Base-by-base conservation (phyloP, 257 asterid species). In the Sherardia arvensis region DNA sequence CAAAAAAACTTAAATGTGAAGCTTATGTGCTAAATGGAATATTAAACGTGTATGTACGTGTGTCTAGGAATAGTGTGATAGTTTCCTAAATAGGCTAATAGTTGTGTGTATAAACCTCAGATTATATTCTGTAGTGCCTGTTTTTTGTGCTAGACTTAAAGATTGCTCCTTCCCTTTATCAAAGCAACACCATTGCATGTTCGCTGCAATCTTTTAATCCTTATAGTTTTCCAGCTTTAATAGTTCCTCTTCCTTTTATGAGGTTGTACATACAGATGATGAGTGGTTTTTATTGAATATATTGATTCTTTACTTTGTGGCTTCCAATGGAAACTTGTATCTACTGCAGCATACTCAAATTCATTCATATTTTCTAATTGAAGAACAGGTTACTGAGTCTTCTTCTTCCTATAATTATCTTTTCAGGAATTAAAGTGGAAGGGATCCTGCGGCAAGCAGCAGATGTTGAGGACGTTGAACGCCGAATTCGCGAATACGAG, bases 361-460 rank as follows among this genome's bases (percentile, higher is more conserved):
- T 61, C 21, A 40, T 25, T 26, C 7, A 11, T 17, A 33, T 25
- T 25, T 18, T 61, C 34, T 21, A 12, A 26, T 33, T 34, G 32
- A 55, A 53, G 34, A 27, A 48, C 8, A 34, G 6, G 48, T 53
- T 27, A 53, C 69, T 55, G 73, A 72, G 70, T 69, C 34, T 51
- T 78, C 70, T 74, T 38, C 53, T 56, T 63, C 70, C 45, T 27
- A 62, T 47, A 55, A 38, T 73, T 55, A 32, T 76, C 62, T 61
- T 77, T 76, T 62, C 74, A 93, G 99, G 97, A 69, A 77, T 87
- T 59, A 85, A 78, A 77, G 84, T 83, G 45, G 99, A 93, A 79
- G 99, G 99, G 53, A 90, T 93, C 71, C 75, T 93, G 77, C 81
- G 99, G 76, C 99, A 93, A 80, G 97, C 99, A 68, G 99, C 99